A percentile compares a stretch with the other conserved stretches of the same genome.
Conservation (phyloP, 768 basidiomycete genomes). For the Mycena belliarum region DNA sequence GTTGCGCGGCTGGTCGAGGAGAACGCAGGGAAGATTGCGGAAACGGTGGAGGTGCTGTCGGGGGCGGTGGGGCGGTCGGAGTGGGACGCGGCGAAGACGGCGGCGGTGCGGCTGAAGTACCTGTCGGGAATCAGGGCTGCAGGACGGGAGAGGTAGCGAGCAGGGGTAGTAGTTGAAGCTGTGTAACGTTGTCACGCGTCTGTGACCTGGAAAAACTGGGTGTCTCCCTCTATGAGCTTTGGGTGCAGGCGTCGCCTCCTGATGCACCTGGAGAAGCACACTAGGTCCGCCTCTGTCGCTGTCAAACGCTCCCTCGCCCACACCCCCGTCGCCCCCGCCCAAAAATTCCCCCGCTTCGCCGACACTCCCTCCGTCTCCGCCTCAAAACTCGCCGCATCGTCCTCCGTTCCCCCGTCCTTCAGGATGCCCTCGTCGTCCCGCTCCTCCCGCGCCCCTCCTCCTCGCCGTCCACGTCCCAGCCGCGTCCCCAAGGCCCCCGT, state of each 20-base stretch:
- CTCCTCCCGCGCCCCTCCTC: conserved; percentile 7
- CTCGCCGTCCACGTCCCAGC: not conserved
- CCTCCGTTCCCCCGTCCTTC: conserved; percentile 23
- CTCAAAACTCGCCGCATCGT: conserved; percentile 20
- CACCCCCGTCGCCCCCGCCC: conserved; percentile 30
- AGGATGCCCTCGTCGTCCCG: conserved; percentile 31
- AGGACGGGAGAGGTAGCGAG: conserved; percentile 25
- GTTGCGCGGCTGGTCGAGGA: conserved; percentile 52
- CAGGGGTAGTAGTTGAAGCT: not conserved
- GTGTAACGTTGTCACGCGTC: too few relatives aligned
- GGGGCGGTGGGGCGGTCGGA: conserved; percentile 49
- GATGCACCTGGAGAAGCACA: conserved; percentile 56
- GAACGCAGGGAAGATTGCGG: conserved; percentile 60
- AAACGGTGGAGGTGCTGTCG: conserved; percentile 48
- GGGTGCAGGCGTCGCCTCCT: conserved; percentile 55
- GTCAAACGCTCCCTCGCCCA: conserved; percentile 45
- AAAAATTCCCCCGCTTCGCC: conserved; percentile 33
- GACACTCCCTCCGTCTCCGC: conserved; percentile 25
- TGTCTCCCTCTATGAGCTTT: conserved; percentile 54
- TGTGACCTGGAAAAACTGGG: too few relatives aligned
- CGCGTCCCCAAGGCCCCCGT: not conserved
- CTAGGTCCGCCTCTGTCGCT: conserved; percentile 28
- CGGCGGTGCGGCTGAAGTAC: conserved; percentile 74
- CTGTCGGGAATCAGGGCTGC: conserved; percentile 63
- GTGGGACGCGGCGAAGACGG: conserved; percentile 58